Conservation (phyloP, 2,329 filamentous ascomycete species). For the Apiospora marii region DNA sequence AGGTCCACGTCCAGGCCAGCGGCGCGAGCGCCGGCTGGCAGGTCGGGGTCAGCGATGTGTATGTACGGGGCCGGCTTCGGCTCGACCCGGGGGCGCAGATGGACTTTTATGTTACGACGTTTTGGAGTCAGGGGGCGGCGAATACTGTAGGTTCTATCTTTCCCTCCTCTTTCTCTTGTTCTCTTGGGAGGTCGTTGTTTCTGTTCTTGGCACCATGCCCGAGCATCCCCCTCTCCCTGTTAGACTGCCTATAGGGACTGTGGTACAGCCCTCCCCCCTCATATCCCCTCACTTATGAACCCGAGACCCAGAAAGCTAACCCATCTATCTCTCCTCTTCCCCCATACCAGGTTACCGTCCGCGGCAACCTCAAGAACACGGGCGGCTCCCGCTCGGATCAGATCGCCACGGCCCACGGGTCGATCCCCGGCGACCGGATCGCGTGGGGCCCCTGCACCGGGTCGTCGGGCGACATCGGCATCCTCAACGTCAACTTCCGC, state of each 20-base stretch:
- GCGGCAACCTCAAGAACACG: constrained; percentile 38
- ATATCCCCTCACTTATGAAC: neutral
- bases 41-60: constrained; percentile 45
- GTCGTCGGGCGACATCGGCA: constrained; percentile 43
- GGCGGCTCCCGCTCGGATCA: constrained; percentile 37
- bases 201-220: too few species aligned
- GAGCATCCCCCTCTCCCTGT: too few species aligned
- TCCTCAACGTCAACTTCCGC: constrained; percentile 52
- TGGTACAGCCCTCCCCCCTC: neutral
- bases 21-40: constrained; percentile 48
- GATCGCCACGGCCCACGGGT: constrained; percentile 41
- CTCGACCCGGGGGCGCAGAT: constrained; percentile 44
- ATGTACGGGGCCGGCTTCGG: constrained; percentile 42
- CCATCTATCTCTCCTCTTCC: neutral
- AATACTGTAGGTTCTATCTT: constrained; percentile 39
- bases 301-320: neutral
- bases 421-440: constrained; percentile 36
- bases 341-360: constrained; percentile 39
- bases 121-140: constrained; percentile 46
- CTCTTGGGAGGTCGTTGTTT: neutral
- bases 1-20: constrained; percentile 44
- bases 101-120: constrained; percentile 46
- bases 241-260: too few species aligned
- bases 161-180: neutral
- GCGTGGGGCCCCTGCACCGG: constrained; percentile 47